Evolutionary conservation across 2,329 filamentous ascomycete genomes (phyloP), one percentile per base, ranked within the genome.

Genomic region (Tolypocladium tundrense): DNA sequence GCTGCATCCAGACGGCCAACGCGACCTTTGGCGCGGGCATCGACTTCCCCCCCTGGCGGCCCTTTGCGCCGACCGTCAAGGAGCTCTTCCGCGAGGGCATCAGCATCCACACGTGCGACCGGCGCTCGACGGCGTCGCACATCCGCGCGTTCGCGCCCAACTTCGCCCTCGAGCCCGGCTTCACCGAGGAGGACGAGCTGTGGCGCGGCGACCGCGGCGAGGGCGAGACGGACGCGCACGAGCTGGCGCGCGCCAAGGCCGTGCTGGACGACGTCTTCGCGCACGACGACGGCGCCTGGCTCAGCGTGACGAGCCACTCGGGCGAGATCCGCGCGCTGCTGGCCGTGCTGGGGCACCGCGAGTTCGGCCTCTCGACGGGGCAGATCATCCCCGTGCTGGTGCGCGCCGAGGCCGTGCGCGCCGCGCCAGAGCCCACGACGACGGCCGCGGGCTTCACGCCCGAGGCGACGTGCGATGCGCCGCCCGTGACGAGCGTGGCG

Each of bases 371-470:
- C 14, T 75, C 75, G n/a, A 90, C 87, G 0, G 87, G 87, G 10
- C 80, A 84, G 58, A 80, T 87, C 9, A 86, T 90, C 35, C 86
- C 87, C 0, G 84, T 87, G 2, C 75, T 90, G 1, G 80, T 90
- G 40, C 83, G 81, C 69, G 84, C 81, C 1, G 76, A 81, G 63
- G 79, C 74, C 50, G 58, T 74, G 0, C 53, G 41, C 24, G 4
- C 60, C 6, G 61, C 66, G n/a, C 60, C 67, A 9, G 64, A 62
- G 58, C 69, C 65, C 3, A 66, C 67, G n/a, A 70, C 68, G 27
- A 67, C 66, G 0, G 68, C 70, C 27, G 61, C 62, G 6, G 67
- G 70, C 5, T 78, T 73, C 66, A 69, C 70, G 35, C 60, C 70
- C 1, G 71, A 77, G 43, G 68, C 73, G 2, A 79, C 76, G 4